A percentile compares a stretch with the other conserved stretches of the same genome.
phyloP scores from a whole-genome alignment of 2,329 filamentous ascomycete genomes.

The Ambrosiella beaveri region DNA sequence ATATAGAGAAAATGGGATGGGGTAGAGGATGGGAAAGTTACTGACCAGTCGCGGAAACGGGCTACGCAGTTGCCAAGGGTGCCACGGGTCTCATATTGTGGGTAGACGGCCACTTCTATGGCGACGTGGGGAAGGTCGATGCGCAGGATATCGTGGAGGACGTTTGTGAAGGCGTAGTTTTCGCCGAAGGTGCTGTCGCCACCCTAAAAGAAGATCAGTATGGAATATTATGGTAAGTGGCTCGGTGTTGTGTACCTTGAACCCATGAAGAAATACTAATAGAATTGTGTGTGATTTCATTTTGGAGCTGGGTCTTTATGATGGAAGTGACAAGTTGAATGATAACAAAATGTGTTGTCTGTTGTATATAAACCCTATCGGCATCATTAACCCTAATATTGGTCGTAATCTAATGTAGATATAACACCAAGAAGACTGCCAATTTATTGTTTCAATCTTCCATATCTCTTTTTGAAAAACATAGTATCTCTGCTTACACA shows the following conservation, averaged over 20 bases:
- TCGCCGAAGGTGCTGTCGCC: slow-evolving; percentile 61
- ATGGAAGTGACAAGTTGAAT: too few relatives aligned
- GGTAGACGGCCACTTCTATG: slow-evolving; percentile 55
- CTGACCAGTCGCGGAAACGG: slow-evolving; percentile 58
- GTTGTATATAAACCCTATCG: too few relatives aligned
- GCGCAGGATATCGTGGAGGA: slow-evolving; percentile 47
- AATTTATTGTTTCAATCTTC: too few relatives aligned
- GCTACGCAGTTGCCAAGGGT: slow-evolving; percentile 54
- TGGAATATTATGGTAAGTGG: neutral
- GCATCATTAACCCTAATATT: too few relatives aligned
- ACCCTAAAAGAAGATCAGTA: slow-evolving; percentile 32
- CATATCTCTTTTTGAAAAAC: too few relatives aligned
- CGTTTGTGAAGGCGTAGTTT: slow-evolving; percentile 48
- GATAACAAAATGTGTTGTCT: too few relatives aligned
- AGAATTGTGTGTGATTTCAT: slow-evolving; percentile 1
- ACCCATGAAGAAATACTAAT: slow-evolving; percentile 4
- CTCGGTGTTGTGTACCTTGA: neutral
- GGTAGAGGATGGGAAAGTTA: slow-evolving; percentile 6
- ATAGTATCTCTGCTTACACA: too few relatives aligned
- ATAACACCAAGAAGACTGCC: too few relatives aligned
- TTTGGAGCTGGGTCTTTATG: neutral
- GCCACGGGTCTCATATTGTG: slow-evolving; percentile 65
- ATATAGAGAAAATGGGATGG: neutral
- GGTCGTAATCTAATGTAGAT: too few relatives aligned
- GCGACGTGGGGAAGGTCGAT: slow-evolving; percentile 51